phyloP scores from a whole-genome alignment of 1,139 yeast species.

The Suhomyces bribrorum region DNA sequence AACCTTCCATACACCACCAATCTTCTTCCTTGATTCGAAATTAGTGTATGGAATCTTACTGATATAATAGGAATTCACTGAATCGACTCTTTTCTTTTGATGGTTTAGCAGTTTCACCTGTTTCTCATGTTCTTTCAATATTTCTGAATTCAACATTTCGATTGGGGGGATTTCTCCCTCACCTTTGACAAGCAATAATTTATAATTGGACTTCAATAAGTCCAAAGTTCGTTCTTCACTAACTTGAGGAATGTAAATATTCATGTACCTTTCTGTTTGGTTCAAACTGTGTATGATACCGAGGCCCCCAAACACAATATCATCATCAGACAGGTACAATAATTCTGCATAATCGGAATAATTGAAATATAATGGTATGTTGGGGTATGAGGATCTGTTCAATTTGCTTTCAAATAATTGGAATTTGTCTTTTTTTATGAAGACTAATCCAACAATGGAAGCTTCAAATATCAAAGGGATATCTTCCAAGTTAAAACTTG shows the following conservation, averaged over 20 bases:
- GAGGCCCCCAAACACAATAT: slow-evolving; percentile 38
- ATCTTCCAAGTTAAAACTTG: slow-evolving; percentile 37
- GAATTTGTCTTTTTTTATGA: slow-evolving; percentile 22
- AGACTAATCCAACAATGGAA: slow-evolving; percentile 52
- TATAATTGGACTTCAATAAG: slow-evolving; percentile 24
- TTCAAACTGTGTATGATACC: slow-evolving; percentile 68
- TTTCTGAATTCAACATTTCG: slow-evolving; percentile 33
- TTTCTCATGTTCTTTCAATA: slow-evolving; percentile 17
- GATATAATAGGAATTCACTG: slow-evolving; percentile 7
- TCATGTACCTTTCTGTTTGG: slow-evolving; percentile 35
- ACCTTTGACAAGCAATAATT: slow-evolving; percentile 60
- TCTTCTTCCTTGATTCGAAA: slow-evolving; percentile 45
- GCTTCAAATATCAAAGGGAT: slow-evolving; percentile 51
- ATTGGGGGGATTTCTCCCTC: slow-evolving; percentile 53
- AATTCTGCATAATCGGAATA: slow-evolving; percentile 18
- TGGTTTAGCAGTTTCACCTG: slow-evolving; percentile 7
- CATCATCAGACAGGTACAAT: slow-evolving; percentile 10
- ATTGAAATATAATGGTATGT: slow-evolving; percentile 23
- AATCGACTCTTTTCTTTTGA: slow-evolving; percentile 11
- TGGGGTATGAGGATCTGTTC: slow-evolving; percentile 1
- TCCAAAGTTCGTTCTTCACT: slow-evolving; percentile 14
- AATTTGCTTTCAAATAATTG: not conserved
- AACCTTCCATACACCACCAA: slow-evolving; percentile 64
- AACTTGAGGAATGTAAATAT: slow-evolving; percentile 58
- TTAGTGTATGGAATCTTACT: slow-evolving; percentile 51